phyloP scores from a whole-genome alignment of 2,329 filamentous ascomycete genomes.

The Clonostachys rosea region DNA sequence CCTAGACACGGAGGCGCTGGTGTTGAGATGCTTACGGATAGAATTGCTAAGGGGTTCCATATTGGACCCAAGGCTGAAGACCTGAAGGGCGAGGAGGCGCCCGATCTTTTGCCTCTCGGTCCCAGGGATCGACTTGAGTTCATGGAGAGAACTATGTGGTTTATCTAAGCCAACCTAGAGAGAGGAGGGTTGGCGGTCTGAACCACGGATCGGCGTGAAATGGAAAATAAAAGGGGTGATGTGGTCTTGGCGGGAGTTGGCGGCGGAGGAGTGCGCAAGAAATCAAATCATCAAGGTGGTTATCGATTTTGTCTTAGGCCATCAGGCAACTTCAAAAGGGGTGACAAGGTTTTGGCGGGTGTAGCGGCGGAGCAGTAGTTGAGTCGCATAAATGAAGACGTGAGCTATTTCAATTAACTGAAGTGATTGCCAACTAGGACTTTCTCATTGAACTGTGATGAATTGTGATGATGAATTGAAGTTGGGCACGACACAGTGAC shows the following conservation, averaged over 20 bases:
- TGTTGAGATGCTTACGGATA: slow-evolving; percentile 29
- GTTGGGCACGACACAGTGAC: too few relatives aligned
- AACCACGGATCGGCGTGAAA: neutral
- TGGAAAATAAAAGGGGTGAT: slow-evolving; percentile 16
- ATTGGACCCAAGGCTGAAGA: slow-evolving; percentile 6
- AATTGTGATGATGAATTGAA: too few relatives aligned
- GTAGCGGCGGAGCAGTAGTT: too few relatives aligned
- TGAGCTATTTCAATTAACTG: too few relatives aligned
- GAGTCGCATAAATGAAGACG: too few relatives aligned
- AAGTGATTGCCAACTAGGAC: too few relatives aligned
- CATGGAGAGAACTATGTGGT: slow-evolving; percentile 32
- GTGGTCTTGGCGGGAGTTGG: slow-evolving; percentile 26
- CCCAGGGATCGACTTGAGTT: slow-evolving; percentile 5
- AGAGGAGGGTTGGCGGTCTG: neutral
- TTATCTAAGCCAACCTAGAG: slow-evolving; percentile 21
- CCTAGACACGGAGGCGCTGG: slow-evolving; percentile 36
- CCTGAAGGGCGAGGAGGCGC: slow-evolving; percentile 15
- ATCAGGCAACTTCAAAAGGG: too few relatives aligned
- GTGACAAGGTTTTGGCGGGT: too few relatives aligned
- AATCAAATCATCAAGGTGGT: too few relatives aligned
- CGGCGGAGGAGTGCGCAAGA: slow-evolving; percentile 16
- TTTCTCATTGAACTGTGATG: too few relatives aligned
- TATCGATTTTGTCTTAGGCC: too few relatives aligned
- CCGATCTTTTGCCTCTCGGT: slow-evolving; percentile 22
- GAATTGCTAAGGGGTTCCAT: slow-evolving; percentile 30